These are phyloP conservation scores for Diaporthe citri DNA, from an alignment of 2,329 filamentous ascomycete species.

Conservation along the genomic window DNA sequence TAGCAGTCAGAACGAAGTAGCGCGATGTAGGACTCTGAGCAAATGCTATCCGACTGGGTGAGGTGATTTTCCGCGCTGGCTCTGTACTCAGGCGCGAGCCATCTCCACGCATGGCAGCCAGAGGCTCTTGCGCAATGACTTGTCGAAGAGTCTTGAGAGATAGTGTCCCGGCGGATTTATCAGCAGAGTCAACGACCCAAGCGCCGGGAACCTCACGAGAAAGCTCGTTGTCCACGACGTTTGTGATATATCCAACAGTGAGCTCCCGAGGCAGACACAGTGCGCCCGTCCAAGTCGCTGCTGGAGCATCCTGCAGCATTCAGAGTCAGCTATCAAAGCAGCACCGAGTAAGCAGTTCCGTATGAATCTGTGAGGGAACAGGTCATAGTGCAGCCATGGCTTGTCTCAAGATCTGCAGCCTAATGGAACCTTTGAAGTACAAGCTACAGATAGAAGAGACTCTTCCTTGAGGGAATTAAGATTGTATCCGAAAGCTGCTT, in stretches of 20 bases:
- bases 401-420: no score
- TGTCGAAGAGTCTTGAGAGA: slow-evolving; percentile 54
- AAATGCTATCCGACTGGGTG: slow-evolving; percentile 21
- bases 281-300: slow-evolving; percentile 59
- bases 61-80: slow-evolving; percentile 42
- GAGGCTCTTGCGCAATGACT: slow-evolving; percentile 53
- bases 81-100: slow-evolving; percentile 42
- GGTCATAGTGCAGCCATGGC: no score
- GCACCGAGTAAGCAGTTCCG: background rate
- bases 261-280: slow-evolving; percentile 58
- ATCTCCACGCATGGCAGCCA: slow-evolving; percentile 48
- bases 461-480: background rate
- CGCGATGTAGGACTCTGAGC: slow-evolving; percentile 46
- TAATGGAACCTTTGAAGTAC: background rate
- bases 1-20: slow-evolving; percentile 54
- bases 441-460: background rate
- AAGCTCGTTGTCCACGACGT: slow-evolving; percentile 57
- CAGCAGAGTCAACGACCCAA: slow-evolving; percentile 50
- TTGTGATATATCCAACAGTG: slow-evolving; percentile 53
- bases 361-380: no score
- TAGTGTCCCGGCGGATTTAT: slow-evolving; percentile 48
- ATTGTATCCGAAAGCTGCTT: background rate
- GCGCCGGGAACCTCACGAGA: slow-evolving; percentile 51
- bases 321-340: background rate
- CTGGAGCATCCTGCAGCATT: slow-evolving; percentile 44